A percentile compares a stretch with the other conserved stretches of the same genome.
phyloP scores from a whole-genome alignment of 2,329 filamentous ascomycete species.

The Fusarium buxicola region DNA sequence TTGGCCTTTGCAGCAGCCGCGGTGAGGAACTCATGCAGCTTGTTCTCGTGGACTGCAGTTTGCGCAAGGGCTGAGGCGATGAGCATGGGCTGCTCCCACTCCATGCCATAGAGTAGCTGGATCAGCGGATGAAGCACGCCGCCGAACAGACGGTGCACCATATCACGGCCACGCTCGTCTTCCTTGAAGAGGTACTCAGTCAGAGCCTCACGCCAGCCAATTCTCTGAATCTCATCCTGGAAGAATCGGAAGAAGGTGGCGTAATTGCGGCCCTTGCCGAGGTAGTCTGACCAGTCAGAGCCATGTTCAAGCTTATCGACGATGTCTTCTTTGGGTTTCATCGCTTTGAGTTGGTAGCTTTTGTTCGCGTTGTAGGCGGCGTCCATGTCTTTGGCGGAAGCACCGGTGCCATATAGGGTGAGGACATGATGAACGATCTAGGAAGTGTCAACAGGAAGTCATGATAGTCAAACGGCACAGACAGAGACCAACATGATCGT shows the following conservation, averaged over 20 bases:
- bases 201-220: slow-evolving; percentile 70
- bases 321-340: slow-evolving; percentile 60
- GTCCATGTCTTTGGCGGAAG: slow-evolving; percentile 68
- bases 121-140: slow-evolving; percentile 74
- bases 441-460: background rate
- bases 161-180: slow-evolving; percentile 72
- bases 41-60: slow-evolving; percentile 73
- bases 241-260: slow-evolving; percentile 82
- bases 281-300: slow-evolving; percentile 64
- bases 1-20: slow-evolving; percentile 57
- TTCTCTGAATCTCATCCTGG: slow-evolving; percentile 74
- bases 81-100: slow-evolving; percentile 84
- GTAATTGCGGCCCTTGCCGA: slow-evolving; percentile 75
- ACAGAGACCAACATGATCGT: slow-evolving; percentile 74
- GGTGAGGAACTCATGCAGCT: slow-evolving; percentile 66
- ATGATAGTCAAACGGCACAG: background rate
- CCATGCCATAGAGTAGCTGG: slow-evolving; percentile 85
- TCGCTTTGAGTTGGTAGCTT: slow-evolving; percentile 71
- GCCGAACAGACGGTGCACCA: slow-evolving; percentile 76
- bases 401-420: slow-evolving; percentile 80
- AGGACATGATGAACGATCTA: slow-evolving; percentile 80
- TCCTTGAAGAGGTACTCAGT: slow-evolving; percentile 76
- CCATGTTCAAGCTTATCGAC: slow-evolving; percentile 66
- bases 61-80: slow-evolving; percentile 85
- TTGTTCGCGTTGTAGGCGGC: slow-evolving; percentile 73